Conservation (phyloP, 352 stramenopile genomes). For the Phytophthora sp. region DNA sequence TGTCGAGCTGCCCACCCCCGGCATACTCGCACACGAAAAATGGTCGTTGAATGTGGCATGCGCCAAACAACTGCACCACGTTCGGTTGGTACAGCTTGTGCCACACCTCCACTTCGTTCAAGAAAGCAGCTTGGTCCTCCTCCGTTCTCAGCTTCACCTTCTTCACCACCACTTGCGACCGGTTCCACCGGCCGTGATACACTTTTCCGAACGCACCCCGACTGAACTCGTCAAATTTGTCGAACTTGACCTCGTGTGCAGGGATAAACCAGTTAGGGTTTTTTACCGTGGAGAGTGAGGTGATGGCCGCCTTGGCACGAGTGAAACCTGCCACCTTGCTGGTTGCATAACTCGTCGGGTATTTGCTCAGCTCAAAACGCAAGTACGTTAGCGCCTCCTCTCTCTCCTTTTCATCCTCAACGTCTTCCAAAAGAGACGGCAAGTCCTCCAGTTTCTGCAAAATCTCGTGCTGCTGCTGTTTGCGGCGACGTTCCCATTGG, state of each 20-base stretch:
- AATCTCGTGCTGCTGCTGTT: conserved; percentile 11
- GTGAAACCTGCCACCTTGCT: conserved; percentile 2
- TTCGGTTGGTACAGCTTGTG: conserved; percentile 20
- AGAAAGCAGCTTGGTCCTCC: conserved; percentile 9
- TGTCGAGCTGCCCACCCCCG: conserved; percentile 9
- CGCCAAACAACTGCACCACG: conserved; percentile 27
- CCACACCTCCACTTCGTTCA: conserved; percentile 28
- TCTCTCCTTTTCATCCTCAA: background rate
- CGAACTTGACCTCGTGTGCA: conserved; percentile 24
- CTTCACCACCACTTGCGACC: conserved; percentile 27
- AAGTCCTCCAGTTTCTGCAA: conserved; percentile 5
- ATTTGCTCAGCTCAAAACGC: conserved; percentile 19
- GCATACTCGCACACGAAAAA: conserved; percentile 33
- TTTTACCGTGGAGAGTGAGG: background rate
- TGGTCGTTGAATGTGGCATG: conserved; percentile 15
- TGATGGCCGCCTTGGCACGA: background rate
- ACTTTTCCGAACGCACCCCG: conserved; percentile 14
- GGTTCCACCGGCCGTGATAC: conserved; percentile 19
- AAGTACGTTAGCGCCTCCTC: conserved; percentile 15
- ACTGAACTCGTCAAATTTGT: conserved; percentile 18
- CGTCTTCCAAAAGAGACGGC: background rate
- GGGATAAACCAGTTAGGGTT: conserved; percentile 18
- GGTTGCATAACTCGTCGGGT: conserved; percentile 6
- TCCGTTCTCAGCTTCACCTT: conserved; percentile 17
- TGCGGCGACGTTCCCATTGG: background rate